Evolutionary conservation across 2,329 filamentous ascomycete genomes (phyloP), one percentile per base, ranked within the genome.

Genomic region (Talaromyces sp.): DNA sequence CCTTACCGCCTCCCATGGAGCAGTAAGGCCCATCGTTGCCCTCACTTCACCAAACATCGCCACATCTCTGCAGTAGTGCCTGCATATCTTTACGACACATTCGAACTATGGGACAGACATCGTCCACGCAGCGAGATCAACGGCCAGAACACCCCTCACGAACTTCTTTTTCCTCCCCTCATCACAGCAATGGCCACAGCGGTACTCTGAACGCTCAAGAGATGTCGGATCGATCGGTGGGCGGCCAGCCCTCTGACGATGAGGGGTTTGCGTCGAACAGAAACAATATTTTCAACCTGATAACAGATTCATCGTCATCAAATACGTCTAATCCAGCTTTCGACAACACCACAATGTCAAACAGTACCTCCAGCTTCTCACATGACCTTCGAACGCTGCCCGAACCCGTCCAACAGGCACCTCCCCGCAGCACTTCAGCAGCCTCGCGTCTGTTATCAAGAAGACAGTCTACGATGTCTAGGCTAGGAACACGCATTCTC

Each of bases 401-500:
- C 19, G 47, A 50, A 31, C 45, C 64, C 25, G 39, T 56, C 35
- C 58, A 43, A 33, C 63, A 62, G 22, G 41, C 37, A 50, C 50
- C 31, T 47, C 22, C 59, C 39, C 60, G 59, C 27, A 39, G 52
- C 13, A 31, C 58, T 45, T 62, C 64, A 49, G 27, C 52, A 35
- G 61, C 61, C 25, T 65, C 63, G 37, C 64, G 64, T 27, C 64
- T 79, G 67, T 73, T 76, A 61, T 71, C 75, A 39, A 76, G 79
- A 68, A 75, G 79, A 65, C 79, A 79, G 66, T 82, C 81, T 4
- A 77, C 80, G 15, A 80, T 83, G 77, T 83, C 81, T 61, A 74
- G 81, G 45, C 71, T 83, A 50, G 80, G 81, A 15, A 82, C 81
- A 22, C 75, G 80, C 66, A 75, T 83, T 33, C 68, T 83, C n/a